Percentiles rank a stretch among this genome's conserved stretches.
Conservation (phyloP, 345 rosid species). For the Diplotaxis tenuifolia region DNA sequence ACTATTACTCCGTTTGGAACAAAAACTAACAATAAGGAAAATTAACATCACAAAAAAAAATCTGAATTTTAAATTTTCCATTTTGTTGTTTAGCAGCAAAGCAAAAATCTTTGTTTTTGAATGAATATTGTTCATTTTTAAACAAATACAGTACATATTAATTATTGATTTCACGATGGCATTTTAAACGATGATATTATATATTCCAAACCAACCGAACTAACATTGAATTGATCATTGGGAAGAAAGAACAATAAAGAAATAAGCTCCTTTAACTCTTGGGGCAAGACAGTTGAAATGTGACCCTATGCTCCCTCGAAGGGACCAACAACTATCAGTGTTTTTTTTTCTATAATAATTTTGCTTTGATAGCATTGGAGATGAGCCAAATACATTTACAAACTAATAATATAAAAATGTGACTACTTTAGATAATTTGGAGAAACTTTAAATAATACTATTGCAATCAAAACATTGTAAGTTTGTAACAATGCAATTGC, state of each 20-base stretch:
- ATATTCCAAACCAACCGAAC: conserved; percentile 2
- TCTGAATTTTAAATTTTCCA: neutral
- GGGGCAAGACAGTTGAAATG: conserved; percentile 42
- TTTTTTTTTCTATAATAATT: neutral
- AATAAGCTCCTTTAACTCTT: conserved; percentile 26
- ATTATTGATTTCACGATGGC: conserved; percentile 4
- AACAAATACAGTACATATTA: conserved; percentile 4
- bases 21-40: too few relatives aligned
- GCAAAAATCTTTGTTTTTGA: neutral
- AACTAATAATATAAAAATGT: neutral
- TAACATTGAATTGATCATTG: conserved; percentile 27
- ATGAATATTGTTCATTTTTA: neutral
- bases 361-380: conserved; percentile 1
- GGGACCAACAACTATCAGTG: conserved; percentile 30
- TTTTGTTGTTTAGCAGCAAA: conserved; percentile 2
- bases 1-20: too few relatives aligned
- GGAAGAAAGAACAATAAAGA: conserved; percentile 25
- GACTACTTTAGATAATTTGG: neutral
- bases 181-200: neutral
- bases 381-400: conserved; percentile 12
- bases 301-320: conserved; percentile 36
- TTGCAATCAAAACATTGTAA: neutral
- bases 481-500: neutral
- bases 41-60: too few relatives aligned
- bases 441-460: neutral